Base-by-base conservation (phyloP, 345 rosid genomes). In the Hibiscus mutabilis region DNA sequence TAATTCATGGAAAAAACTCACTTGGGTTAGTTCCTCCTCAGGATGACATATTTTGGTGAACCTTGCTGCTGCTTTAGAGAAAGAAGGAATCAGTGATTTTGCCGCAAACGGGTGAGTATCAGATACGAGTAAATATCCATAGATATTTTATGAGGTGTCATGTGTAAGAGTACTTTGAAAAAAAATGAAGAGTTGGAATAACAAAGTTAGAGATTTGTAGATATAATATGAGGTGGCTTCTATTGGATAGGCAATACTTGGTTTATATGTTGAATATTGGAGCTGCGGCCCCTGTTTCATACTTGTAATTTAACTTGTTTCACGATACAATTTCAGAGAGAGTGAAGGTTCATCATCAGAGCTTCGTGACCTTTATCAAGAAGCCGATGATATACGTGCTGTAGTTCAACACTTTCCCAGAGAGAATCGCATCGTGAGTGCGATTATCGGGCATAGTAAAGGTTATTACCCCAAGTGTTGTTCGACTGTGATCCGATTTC, bases 381-480 rank as follows among this genome's bases (percentile, higher is more conserved):
- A 93, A 81, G 89, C 83, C 46, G 96, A 93, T 74, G 98, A 91
- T 79, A 75, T 93, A 29, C 86, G 13, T 46, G 64, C 94, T 13
- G 82, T 89, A 19, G 74, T 91, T 71, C 85, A 87, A 70, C 77
- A 88, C 74, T 85, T 87, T 55, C 66, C 65, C 14, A 71, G 77
- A 40, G 75, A 37, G 59, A 82, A 81, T 35, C 86, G 78, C 63
- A 82, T 66, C 19, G 84, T 86, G 67, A 12, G 68, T 67, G 82
- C 87, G 35, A 74, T 89, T 75, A 80, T 91, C 49, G 94, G 97
- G 22, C 98, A 93, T 68, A 91, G 97, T 68, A 89, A 93, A 85
- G 98, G 98, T 92, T 66, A 71, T 76, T 47, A 27, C 61, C 62
- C 63, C 21, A 25, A 37, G 19, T 55, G 13, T 62, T 29, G 2